These are phyloP conservation scores for Jackrogersella multiformis DNA, from an alignment of 495 filamentous ascomycete species.

Conservation along the genomic window DNA sequence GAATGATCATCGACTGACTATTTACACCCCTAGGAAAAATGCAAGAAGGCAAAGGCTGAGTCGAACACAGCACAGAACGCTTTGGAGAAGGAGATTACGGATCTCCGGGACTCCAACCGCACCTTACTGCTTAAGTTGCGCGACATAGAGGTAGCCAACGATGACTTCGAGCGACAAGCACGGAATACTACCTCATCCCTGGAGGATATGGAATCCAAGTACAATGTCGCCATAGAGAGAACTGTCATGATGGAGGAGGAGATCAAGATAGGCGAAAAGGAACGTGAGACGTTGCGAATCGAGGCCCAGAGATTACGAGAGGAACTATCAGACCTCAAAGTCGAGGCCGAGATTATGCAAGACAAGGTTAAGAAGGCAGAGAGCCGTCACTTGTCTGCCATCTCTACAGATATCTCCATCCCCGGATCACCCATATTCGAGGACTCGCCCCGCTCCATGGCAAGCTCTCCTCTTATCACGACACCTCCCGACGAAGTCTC, in stretches of 20 bases:
- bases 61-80: slow-evolving; percentile 80
- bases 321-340: slow-evolving; percentile 89
- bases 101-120: slow-evolving; percentile 82
- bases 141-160: slow-evolving; percentile 97
- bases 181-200: slow-evolving; percentile 92
- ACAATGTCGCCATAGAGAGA: slow-evolving; percentile 91
- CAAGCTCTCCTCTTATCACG: slow-evolving; percentile 76
- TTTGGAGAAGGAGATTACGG: slow-evolving; percentile 96
- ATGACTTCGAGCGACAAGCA: slow-evolving; percentile 96
- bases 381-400: slow-evolving; percentile 59
- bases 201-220: slow-evolving; percentile 97
- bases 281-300: slow-evolving; percentile 86
- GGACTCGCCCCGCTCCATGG: slow-evolving; percentile 68
- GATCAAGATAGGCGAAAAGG: slow-evolving; percentile 86
- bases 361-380: slow-evolving; percentile 82
- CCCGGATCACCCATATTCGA: slow-evolving; percentile 64
- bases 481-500: slow-evolving; percentile 76
- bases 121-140: slow-evolving; percentile 82
- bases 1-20: slow-evolving; percentile 10
- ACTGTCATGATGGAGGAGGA: slow-evolving; percentile 95
- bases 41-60: slow-evolving; percentile 93
- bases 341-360: slow-evolving; percentile 92
- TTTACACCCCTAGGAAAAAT: slow-evolving; percentile 76
- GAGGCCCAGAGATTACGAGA: slow-evolving; percentile 87
- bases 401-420: slow-evolving; percentile 62